A percentile compares a stretch with the other conserved stretches of the same genome.
Evolutionary conservation across 306 rosid genomes (phyloP).

Genomic region (Trifolium pratense): DNA sequence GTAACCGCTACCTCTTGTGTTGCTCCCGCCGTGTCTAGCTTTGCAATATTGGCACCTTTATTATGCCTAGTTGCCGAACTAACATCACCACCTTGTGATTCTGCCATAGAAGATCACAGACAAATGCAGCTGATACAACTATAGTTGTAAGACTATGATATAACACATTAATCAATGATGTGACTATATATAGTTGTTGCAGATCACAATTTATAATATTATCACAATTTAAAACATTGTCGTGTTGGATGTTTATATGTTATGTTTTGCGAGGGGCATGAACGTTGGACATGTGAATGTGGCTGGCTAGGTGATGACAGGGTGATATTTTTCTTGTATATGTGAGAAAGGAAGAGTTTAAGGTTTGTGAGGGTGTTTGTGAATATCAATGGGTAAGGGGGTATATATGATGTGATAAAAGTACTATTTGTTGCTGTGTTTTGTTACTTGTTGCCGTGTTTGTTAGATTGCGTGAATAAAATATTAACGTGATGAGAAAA

Average conservation of each 20-base stretch:
- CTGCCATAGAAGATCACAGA: background rate
- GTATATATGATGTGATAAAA: background rate
- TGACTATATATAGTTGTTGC: background rate
- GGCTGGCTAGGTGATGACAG: background rate
- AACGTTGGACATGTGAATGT: no score
- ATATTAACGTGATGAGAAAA: background rate
- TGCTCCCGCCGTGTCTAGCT: background rate
- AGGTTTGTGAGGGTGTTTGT: constrained; percentile 57
- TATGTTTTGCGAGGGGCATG: no score
- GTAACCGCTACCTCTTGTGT: background rate
- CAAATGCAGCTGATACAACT: background rate
- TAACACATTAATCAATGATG: background rate
- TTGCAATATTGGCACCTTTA: background rate
- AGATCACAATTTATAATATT: background rate
- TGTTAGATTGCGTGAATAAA: constrained; percentile 15
- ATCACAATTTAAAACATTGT: background rate
- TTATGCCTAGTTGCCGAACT: constrained; percentile 1
- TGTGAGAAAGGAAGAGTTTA: constrained; percentile 53
- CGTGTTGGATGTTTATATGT: constrained; percentile 25
- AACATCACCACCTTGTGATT: background rate
- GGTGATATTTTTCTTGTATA: background rate
- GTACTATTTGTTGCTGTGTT: constrained; percentile 7
- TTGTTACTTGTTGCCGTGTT: constrained; percentile 10
- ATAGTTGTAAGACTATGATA: background rate
- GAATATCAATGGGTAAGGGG: constrained; percentile 53